phyloP scores from a whole-genome alignment of 1,284 basidiomycete species.

The Leccinum huronense region DNA sequence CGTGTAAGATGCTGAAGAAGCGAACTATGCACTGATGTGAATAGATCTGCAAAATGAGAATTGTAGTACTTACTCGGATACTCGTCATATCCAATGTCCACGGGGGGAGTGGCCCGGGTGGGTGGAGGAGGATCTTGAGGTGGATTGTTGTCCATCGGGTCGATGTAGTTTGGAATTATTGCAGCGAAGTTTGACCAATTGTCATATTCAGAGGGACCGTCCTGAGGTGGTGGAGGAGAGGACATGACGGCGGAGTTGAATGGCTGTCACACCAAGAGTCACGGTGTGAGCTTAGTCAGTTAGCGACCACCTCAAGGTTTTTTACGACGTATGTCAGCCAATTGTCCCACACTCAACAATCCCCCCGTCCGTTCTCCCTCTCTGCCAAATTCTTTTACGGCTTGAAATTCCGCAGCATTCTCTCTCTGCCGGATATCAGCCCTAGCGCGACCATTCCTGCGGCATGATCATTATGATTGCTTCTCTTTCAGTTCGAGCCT shows the following conservation, averaged over 20 bases:
- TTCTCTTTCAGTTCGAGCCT: conserved; percentile 55
- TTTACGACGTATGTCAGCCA: neutral
- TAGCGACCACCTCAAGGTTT: neutral
- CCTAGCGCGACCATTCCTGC: conserved; percentile 44
- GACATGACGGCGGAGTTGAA: neutral
- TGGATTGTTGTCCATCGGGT: neutral
- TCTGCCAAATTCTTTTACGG: conserved; percentile 59
- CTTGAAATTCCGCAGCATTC: conserved; percentile 53
- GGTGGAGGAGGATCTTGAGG: neutral
- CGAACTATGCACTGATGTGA: neutral
- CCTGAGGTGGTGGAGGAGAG: no score
- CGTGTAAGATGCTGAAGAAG: neutral
- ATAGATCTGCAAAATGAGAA: neutral
- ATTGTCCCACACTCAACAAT: neutral
- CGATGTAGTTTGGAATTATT: neutral
- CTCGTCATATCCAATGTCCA: neutral
- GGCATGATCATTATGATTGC: conserved; percentile 53
- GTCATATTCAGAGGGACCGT: neutral
- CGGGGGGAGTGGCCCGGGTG: neutral
- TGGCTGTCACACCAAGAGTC: neutral
- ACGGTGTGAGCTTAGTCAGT: neutral
- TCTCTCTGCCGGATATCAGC: conserved; percentile 43
- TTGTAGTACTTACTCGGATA: neutral
- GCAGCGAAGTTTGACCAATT: neutral
- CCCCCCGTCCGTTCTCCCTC: no score